These are phyloP conservation scores for Beta lomatogona DNA, from an alignment of 179 eudicot species.

Conservation along the genomic window DNA sequence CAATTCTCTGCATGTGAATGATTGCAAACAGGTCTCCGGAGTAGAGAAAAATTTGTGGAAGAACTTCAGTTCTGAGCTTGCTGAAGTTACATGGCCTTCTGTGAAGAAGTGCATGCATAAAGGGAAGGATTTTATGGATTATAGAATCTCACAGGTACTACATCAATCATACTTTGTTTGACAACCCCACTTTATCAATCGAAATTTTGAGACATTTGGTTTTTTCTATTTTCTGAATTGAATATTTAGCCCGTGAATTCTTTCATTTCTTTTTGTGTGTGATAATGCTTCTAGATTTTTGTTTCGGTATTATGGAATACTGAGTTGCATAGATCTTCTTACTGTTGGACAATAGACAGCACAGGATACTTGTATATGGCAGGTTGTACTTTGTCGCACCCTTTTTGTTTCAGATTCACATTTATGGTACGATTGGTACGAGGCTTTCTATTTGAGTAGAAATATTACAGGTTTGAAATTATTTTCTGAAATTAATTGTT, in stretches of 20 bases:
- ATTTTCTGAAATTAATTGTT: too few relatives aligned
- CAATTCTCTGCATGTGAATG: constrained; percentile 38
- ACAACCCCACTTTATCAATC: not conserved
- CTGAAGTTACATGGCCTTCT: constrained; percentile 74
- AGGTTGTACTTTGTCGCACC: not conserved
- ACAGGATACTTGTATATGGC: not conserved
- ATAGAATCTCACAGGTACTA: constrained; percentile 76
- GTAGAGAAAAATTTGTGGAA: constrained; percentile 59
- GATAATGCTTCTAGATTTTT: not conserved
- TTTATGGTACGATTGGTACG: not conserved
- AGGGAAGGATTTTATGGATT: constrained; percentile 75
- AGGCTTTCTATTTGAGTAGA: not conserved
- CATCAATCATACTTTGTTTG: not conserved
- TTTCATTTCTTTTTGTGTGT: not conserved
- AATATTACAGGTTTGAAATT: too few relatives aligned
- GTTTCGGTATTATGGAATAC: not conserved
- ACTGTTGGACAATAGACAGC: not conserved
- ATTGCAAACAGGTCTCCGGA: constrained; percentile 32
- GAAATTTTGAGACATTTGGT: not conserved
- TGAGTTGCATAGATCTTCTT: not conserved
- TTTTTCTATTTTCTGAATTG: constrained; percentile 13
- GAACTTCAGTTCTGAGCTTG: constrained; percentile 63
- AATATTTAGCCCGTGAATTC: not conserved
- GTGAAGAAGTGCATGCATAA: constrained; percentile 69
- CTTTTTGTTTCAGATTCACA: not conserved